Percentiles rank a stretch among this genome's conserved stretches.
phyloP scores from a whole-genome alignment of 1,284 basidiomycete genomes.

The Phylloporus sp. region DNA sequence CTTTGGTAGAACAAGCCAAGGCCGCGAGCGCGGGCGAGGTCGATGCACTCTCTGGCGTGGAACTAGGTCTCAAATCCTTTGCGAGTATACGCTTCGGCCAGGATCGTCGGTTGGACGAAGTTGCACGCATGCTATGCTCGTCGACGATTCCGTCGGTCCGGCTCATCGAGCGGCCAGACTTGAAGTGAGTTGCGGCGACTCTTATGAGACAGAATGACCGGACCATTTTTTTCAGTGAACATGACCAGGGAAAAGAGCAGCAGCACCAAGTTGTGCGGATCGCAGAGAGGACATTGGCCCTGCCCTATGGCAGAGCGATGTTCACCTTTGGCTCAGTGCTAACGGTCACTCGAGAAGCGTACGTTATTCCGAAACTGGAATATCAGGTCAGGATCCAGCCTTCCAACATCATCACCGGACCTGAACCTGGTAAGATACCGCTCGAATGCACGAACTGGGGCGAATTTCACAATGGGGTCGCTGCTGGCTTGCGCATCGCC shows the following conservation, averaged over 20 bases:
- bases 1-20: slow-evolving; percentile 54
- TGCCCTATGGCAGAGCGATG: slow-evolving; percentile 87
- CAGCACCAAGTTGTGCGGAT: slow-evolving; percentile 79
- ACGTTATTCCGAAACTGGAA: slow-evolving; percentile 82
- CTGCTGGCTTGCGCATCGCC: slow-evolving; percentile 85
- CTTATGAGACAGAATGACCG: background rate
- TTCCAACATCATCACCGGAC: slow-evolving; percentile 62
- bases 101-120: slow-evolving; percentile 86
- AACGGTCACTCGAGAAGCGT: slow-evolving; percentile 75
- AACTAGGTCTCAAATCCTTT: slow-evolving; percentile 72
- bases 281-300: slow-evolving; percentile 82
- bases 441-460: slow-evolving; percentile 86
- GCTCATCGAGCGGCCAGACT: slow-evolving; percentile 70
- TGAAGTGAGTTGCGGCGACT: slow-evolving; percentile 54
- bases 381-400: slow-evolving; percentile 76
- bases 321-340: slow-evolving; percentile 83
- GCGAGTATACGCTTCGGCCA: slow-evolving; percentile 85
- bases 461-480: slow-evolving; percentile 97
- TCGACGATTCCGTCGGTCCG: slow-evolving; percentile 69
- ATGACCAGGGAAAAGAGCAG: slow-evolving; percentile 80
- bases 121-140: slow-evolving; percentile 85
- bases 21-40: slow-evolving; percentile 56
- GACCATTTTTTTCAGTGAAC: slow-evolving; percentile 55
- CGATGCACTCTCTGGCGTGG: slow-evolving; percentile 65
- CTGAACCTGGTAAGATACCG: slow-evolving; percentile 69